Evolutionary conservation across 2,329 filamentous ascomycete genomes (phyloP).

Genomic region (Talaromyces rugulosus): DNA sequence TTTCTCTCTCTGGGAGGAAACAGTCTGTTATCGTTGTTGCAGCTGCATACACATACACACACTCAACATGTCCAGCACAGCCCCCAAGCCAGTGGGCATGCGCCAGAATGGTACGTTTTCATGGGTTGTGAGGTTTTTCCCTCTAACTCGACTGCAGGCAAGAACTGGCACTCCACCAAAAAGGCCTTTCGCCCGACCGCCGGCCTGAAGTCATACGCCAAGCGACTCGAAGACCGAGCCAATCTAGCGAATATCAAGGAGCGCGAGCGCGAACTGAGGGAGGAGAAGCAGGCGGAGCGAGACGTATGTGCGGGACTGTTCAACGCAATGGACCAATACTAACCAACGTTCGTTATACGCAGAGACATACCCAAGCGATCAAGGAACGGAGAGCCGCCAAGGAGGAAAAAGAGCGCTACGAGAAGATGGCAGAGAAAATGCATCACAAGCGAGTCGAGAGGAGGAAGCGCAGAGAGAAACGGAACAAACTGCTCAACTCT

Average conservation of each 20-base stretch:
- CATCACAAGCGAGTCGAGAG: constrained; percentile 91
- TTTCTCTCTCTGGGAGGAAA: background rate
- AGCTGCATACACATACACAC: background rate
- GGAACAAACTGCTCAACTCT: constrained; percentile 55
- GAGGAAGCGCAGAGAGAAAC: constrained; percentile 91
- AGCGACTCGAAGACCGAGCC: constrained; percentile 67
- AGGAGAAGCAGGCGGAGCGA: constrained; percentile 86
- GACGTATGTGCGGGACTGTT: constrained; percentile 55
- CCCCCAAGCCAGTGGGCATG: constrained; percentile 56
- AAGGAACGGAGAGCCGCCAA: constrained; percentile 83
- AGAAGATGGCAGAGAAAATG: constrained; percentile 96
- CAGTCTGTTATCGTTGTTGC: background rate
- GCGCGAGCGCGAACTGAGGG: constrained; percentile 92
- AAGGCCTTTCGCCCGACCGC: constrained; percentile 79
- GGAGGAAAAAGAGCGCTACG: constrained; percentile 88
- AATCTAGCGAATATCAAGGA: constrained; percentile 75
- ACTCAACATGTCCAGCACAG: constrained; percentile 43
- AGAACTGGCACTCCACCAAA: constrained; percentile 86
- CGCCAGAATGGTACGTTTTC: constrained; percentile 70
- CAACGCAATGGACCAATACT: background rate
- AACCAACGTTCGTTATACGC: background rate
- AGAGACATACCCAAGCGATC: constrained; percentile 74
- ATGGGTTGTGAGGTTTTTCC: no score
- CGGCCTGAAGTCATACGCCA: constrained; percentile 73
- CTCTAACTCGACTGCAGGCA: constrained; percentile 57